Evolutionary conservation across 2,329 filamentous ascomycete genomes (phyloP), one percentile per base, ranked within the genome.

Genomic region (Sporothrix protearum): DNA sequence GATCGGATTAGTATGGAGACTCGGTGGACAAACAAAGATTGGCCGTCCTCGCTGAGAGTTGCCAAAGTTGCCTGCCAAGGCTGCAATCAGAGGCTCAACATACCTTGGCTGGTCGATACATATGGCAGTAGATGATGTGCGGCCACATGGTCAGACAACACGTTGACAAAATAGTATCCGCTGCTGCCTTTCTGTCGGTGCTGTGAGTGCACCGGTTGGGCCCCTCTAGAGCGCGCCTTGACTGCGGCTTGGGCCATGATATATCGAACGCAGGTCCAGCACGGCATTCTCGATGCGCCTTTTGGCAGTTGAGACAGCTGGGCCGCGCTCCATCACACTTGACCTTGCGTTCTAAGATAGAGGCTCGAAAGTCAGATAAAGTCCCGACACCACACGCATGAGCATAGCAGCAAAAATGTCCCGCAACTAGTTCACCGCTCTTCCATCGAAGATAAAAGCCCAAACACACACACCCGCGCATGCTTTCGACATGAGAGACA

Each of bases 321-420:
- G 73, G 73, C 25, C 10, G 45, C 10, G 51, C 33, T 22, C 70
- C 68, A 33, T 74, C 73, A 51, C 72, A 74, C 39, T 72, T 72
- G 45, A 74, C 71, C 49, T 72, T 74, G 22, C 73, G 73, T 33
- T 70, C 73, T 74, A 19, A 30, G 68, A 47, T 4, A 9, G 12
- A 1, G 10, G 36, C 9, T 2, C 7, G 12, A 45, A 64, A 28
- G 10, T 22, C 7, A 42, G 36, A 25, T 14, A 45, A 45, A 16
- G 8, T 7, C 10, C n/a, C 36, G 2, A 16, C 36, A 61, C 28
- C 55, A 61, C 55, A n/a, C 30, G 39, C 22, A 9, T 25, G 12
- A 1, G 36, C n/a, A 25, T 10, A 9, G 12, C 1, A 51, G 64
- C 33, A 3, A 36, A 28, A 12, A 19, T 28, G 16, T 16, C 12